A percentile compares a stretch with the other conserved stretches of the same genome.
Evolutionary conservation across 176 grass and related monocot species (phyloP).

Genomic region (Bothriochloa decipiens): DNA sequence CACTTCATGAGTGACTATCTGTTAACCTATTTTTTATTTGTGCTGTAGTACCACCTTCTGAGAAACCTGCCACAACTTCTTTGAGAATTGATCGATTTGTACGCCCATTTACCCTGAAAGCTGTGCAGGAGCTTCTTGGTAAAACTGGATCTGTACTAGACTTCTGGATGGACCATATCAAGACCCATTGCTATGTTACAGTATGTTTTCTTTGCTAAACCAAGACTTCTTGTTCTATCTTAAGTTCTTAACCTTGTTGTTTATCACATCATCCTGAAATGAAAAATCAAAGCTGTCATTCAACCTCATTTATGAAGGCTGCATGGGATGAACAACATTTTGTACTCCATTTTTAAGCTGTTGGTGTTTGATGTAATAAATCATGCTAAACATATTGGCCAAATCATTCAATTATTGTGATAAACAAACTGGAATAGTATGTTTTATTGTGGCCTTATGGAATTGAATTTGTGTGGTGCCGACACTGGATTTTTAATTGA

Average conservation of each 20-base stretch:
- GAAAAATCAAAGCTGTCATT: neutral
- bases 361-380: constrained; percentile 1
- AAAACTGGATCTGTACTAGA: constrained; percentile 87
- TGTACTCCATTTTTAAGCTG: neutral
- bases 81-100: constrained; percentile 93
- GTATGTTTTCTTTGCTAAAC: constrained; percentile 57
- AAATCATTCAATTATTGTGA: neutral
- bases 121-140: constrained; percentile 93
- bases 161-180: constrained; percentile 99
- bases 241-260: constrained; percentile 19
- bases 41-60: constrained; percentile 71
- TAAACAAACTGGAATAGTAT: neutral
- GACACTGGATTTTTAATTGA: constrained; percentile 3
- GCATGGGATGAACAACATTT: neutral
- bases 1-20: constrained; percentile 25
- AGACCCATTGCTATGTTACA: constrained; percentile 98
- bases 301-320: neutral
- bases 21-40: constrained; percentile 3
- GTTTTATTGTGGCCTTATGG: neutral
- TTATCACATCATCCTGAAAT: constrained; percentile 3
- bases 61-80: constrained; percentile 81
- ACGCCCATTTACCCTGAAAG: constrained; percentile 94
- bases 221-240: constrained; percentile 25
- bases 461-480: neutral
- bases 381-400: neutral